phyloP scores from a whole-genome alignment of 495 filamentous ascomycete genomes.

The Jackrogersella multiformis region DNA sequence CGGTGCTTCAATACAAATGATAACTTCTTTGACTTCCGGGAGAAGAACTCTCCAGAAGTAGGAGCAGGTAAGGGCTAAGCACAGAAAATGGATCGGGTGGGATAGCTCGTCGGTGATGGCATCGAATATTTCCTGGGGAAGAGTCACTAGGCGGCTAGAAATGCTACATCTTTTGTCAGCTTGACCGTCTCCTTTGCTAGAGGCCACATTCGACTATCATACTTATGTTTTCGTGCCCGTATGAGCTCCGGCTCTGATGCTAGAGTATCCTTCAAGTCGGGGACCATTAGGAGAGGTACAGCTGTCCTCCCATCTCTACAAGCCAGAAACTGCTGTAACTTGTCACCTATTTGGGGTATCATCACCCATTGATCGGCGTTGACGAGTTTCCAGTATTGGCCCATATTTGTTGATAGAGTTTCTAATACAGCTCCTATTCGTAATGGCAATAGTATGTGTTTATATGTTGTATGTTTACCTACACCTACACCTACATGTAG shows the following conservation, averaged over 20 bases:
- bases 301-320: not conserved
- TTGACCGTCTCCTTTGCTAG: not conserved
- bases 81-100: not conserved
- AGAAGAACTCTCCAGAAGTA: conserved; percentile 16
- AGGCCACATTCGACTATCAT: not conserved
- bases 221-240: conserved; percentile 9
- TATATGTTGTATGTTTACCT: too few relatives aligned
- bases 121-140: conserved; percentile 12
- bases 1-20: conserved; percentile 1
- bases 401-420: not conserved
- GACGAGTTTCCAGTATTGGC: not conserved
- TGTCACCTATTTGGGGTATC: not conserved
- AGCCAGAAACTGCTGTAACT: not conserved
- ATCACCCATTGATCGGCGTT: not conserved
- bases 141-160: not conserved
- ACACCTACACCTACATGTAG: too few relatives aligned
- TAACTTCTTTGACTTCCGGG: not conserved
- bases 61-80: conserved; percentile 13
- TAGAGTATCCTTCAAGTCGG: not conserved
- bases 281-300: not conserved
- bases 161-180: conserved; percentile 9
- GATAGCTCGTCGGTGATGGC: conserved; percentile 2
- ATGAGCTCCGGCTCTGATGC: not conserved
- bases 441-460: too few relatives aligned
- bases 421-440: too few relatives aligned